Percentiles rank a stretch among this genome's conserved stretches.
Evolutionary conservation across 768 basidiomycete genomes (phyloP).

Genomic region (Psilocybe cyanescens): DNA sequence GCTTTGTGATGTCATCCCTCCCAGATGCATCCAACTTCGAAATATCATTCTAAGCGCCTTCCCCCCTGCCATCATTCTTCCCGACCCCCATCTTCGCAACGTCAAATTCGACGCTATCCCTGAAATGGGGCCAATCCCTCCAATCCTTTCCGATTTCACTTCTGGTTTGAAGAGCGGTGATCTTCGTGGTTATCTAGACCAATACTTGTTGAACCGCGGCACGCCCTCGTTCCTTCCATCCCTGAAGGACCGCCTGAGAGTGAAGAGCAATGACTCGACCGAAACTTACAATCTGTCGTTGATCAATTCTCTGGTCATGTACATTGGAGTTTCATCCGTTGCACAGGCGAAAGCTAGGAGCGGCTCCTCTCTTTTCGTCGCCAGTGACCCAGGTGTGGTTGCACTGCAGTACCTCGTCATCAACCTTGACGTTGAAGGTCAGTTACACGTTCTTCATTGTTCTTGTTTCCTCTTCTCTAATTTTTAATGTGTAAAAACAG

Average conservation of each 20-base stretch:
- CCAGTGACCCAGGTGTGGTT: slow-evolving; percentile 83
- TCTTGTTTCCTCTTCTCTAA: slow-evolving; percentile 1
- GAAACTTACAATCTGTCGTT: slow-evolving; percentile 87
- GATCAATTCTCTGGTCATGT: slow-evolving; percentile 94
- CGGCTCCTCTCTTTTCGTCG: slow-evolving; percentile 79
- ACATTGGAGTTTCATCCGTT: slow-evolving; percentile 92
- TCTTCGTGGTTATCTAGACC: slow-evolving; percentile 79
- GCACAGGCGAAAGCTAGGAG: slow-evolving; percentile 87
- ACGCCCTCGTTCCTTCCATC: slow-evolving; percentile 73
- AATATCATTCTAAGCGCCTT: slow-evolving; percentile 97
- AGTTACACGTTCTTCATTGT: slow-evolving; percentile 25
- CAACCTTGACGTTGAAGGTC: slow-evolving; percentile 91
- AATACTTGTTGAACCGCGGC: slow-evolving; percentile 80
- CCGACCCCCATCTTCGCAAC: slow-evolving; percentile 84
- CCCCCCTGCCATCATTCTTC: slow-evolving; percentile 78
- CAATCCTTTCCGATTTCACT: slow-evolving; percentile 90
- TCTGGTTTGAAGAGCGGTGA: slow-evolving; percentile 81
- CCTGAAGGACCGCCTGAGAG: slow-evolving; percentile 75
- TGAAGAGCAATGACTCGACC: slow-evolving; percentile 41
- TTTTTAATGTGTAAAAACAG: slow-evolving; percentile 41
- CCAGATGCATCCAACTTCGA: slow-evolving; percentile 92
- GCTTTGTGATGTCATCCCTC: slow-evolving; percentile 91
- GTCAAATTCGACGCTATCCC: slow-evolving; percentile 75
- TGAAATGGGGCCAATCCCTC: slow-evolving; percentile 93
- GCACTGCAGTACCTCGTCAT: slow-evolving; percentile 82